Conservation (phyloP, 805 yeast genomes). For the Maudiozyma pseudohumilis region DNA sequence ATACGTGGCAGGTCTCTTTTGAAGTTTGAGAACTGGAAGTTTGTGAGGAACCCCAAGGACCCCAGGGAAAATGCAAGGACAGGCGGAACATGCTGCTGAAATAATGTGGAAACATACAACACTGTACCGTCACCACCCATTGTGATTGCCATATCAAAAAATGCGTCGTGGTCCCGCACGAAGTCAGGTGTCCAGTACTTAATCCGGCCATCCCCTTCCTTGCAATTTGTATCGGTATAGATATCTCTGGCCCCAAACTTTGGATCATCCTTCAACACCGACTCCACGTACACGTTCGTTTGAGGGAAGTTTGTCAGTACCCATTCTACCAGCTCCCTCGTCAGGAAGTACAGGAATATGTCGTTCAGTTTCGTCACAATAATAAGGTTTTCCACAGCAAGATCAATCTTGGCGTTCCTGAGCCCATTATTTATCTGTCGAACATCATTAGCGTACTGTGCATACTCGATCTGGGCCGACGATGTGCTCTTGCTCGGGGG, state of each 20-base stretch:
- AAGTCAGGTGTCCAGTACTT: constrained; percentile 63
- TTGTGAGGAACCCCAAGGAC: constrained; percentile 84
- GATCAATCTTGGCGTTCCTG: constrained; percentile 57
- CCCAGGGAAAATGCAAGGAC: constrained; percentile 84
- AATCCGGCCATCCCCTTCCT: constrained; percentile 29
- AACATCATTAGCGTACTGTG: constrained; percentile 75
- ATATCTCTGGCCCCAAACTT: constrained; percentile 54
- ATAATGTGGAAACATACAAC: constrained; percentile 74
- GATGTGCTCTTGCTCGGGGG: constrained; percentile 1
- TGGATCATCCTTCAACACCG: constrained; percentile 47
- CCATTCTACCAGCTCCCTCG: constrained; percentile 78
- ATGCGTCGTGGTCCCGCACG: constrained; percentile 34
- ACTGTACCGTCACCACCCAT: constrained; percentile 98
- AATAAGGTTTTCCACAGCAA: constrained; percentile 62
- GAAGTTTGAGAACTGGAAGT: constrained; percentile 70
- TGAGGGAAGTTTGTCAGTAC: constrained; percentile 35
- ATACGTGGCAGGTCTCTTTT: constrained; percentile 47
- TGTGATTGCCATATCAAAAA: constrained; percentile 71
- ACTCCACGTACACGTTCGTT: constrained; percentile 62
- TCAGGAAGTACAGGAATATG: constrained; percentile 60
- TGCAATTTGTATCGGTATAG: constrained; percentile 35
- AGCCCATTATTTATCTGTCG: constrained; percentile 64
- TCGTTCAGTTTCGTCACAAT: constrained; percentile 88
- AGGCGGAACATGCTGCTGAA: constrained; percentile 84
- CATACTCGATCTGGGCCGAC: constrained; percentile 51